phyloP scores from a whole-genome alignment of 139 green algal genomes.

The Tetradesmus obliquus region DNA sequence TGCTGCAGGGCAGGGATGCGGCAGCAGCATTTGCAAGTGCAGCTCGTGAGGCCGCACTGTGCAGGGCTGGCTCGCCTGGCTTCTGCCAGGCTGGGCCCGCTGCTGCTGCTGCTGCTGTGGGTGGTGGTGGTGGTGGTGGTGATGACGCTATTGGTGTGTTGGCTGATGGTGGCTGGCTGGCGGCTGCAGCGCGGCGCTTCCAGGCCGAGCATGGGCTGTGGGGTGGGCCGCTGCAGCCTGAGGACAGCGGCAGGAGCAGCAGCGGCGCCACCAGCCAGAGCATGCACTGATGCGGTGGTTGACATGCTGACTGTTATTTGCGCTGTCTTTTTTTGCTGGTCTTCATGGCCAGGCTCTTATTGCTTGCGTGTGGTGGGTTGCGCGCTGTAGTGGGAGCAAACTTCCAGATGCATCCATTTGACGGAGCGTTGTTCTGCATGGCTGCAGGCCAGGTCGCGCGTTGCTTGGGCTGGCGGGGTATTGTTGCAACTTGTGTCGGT shows the following conservation, averaged over 20 bases:
- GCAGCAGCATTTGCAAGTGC: neutral
- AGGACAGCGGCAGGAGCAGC: slow-evolving; percentile 34
- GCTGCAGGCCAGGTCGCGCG: neutral
- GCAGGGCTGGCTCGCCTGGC: neutral
- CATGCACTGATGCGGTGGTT: neutral
- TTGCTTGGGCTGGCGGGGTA: neutral
- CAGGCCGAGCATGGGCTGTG: neutral
- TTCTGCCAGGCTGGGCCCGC: neutral
- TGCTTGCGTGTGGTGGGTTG: too few relatives aligned
- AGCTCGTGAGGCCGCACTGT: neutral
- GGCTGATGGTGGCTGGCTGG: neutral
- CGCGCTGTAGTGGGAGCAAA: too few relatives aligned
- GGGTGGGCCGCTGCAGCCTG: neutral
- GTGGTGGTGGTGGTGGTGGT: neutral
- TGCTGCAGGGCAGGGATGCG: neutral
- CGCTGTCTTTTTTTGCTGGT: neutral
- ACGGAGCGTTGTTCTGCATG: neutral
- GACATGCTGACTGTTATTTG: neutral
- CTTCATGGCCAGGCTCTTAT: too few relatives aligned
- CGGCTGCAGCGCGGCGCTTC: neutral
- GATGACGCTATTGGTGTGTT: neutral
- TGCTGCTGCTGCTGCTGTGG: neutral
- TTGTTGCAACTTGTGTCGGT: neutral
- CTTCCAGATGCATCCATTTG: too few relatives aligned
- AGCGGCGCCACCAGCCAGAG: slow-evolving; percentile 9